Evolutionary conservation across 2,329 filamentous ascomycete species (phyloP).

Genomic region (Hypoxylon sp.): DNA sequence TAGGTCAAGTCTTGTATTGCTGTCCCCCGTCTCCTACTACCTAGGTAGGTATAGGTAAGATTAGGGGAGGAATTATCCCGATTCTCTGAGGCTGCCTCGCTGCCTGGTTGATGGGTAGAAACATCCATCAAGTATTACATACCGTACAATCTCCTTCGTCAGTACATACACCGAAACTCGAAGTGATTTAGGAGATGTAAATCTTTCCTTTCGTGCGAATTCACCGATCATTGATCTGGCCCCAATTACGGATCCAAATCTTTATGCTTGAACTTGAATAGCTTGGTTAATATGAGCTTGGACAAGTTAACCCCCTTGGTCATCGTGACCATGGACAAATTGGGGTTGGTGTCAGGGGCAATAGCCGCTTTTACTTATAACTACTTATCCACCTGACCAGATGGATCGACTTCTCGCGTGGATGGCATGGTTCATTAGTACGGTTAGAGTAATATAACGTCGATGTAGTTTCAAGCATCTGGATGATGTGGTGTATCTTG

Average conservation of each 20-base stretch:
- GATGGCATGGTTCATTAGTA: conserved; percentile 32
- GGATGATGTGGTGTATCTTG: conserved; percentile 36
- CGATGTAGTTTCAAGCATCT: conserved; percentile 42
- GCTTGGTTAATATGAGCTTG: conserved; percentile 28
- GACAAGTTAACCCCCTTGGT: conserved; percentile 2
- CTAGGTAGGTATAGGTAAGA: conserved; percentile 9
- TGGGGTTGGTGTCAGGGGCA: conserved; percentile 41
- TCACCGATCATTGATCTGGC: conserved; percentile 17
- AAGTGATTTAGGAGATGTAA: conserved; percentile 18
- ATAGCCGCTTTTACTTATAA: conserved; percentile 22
- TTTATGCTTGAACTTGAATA: conserved; percentile 27
- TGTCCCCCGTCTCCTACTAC: not conserved
- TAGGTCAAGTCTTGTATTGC: conserved; percentile 24
- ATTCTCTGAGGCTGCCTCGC: conserved; percentile 5
- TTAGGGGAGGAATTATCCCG: conserved; percentile 34
- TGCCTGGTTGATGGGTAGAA: not conserved
- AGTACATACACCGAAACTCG: conserved; percentile 11
- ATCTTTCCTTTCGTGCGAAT: conserved; percentile 21
- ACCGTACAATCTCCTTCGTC: not conserved
- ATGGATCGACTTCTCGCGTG: conserved; percentile 44
- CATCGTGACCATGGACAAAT: conserved; percentile 29
- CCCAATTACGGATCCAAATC: conserved; percentile 11
- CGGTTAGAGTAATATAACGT: conserved; percentile 38
- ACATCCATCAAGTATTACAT: not conserved
- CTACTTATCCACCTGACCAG: conserved; percentile 32